Conservation (phyloP, 2,329 filamentous ascomycete species). For the Hypocreales sp. region DNA sequence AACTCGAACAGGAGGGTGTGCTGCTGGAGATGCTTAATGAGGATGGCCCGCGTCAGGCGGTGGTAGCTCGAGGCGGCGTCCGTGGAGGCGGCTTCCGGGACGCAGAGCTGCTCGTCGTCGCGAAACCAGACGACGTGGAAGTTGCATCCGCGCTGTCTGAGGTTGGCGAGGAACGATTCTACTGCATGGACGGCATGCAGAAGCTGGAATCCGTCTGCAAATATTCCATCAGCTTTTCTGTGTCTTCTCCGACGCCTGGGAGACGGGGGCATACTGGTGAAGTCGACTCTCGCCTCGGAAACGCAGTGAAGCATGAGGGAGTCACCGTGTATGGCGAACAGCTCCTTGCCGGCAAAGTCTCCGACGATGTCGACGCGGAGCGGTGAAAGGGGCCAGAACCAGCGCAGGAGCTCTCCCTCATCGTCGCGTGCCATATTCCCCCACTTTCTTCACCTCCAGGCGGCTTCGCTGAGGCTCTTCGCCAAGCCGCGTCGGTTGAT, state of each 20-base stretch:
- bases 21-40: slow-evolving; percentile 45
- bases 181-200: slow-evolving; percentile 56
- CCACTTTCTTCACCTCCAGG: too few relatives aligned
- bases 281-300: slow-evolving; percentile 46
- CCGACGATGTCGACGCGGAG: slow-evolving; percentile 50
- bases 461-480: too few relatives aligned
- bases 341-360: slow-evolving; percentile 59
- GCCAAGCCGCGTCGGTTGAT: too few relatives aligned
- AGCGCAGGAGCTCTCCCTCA: slow-evolving; percentile 2
- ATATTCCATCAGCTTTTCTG: neutral
- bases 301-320: slow-evolving; percentile 53
- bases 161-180: slow-evolving; percentile 46
- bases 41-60: slow-evolving; percentile 42
- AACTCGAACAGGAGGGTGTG: slow-evolving; percentile 20
- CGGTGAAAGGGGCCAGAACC: slow-evolving; percentile 7
- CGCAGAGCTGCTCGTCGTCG: slow-evolving; percentile 35
- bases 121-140: slow-evolving; percentile 60
- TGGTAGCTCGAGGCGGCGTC: slow-evolving; percentile 28
- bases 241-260: neutral
- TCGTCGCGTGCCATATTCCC: too few relatives aligned
- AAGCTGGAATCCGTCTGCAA: slow-evolving; percentile 54
- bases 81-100: slow-evolving; percentile 22
- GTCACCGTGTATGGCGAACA: slow-evolving; percentile 60
- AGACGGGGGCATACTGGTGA: slow-evolving; percentile 17
- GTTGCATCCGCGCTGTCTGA: slow-evolving; percentile 48